These are phyloP conservation scores for Limnanthes douglasii DNA, from an alignment of 345 rosid genomes.

Conservation along the genomic window DNA sequence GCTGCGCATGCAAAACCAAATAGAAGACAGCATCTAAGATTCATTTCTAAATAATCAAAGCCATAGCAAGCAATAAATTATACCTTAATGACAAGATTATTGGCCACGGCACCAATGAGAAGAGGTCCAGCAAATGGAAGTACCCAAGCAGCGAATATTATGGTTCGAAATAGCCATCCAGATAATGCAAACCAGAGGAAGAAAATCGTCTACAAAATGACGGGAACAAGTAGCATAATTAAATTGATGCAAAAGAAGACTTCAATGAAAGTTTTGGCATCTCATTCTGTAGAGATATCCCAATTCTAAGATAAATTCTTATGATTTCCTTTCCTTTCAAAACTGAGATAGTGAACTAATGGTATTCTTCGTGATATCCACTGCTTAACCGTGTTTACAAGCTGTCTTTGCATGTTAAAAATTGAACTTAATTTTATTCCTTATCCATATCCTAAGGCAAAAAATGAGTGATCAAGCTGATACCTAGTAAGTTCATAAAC, in stretches of 20 bases:
- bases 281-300: too few relatives aligned
- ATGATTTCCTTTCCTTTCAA: too few relatives aligned
- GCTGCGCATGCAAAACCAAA: background rate
- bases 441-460: too few relatives aligned
- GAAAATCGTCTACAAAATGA: constrained; percentile 44
- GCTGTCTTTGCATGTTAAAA: too few relatives aligned
- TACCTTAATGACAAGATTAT: constrained; percentile 85
- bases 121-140: constrained; percentile 92
- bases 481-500: too few relatives aligned
- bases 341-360: too few relatives aligned
- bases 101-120: constrained; percentile 86
- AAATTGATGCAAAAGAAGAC: background rate
- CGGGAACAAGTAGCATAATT: constrained; percentile 2
- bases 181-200: constrained; percentile 91
- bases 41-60: background rate
- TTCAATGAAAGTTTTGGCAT: too few relatives aligned
- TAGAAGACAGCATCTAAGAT: background rate
- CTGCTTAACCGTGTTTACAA: too few relatives aligned
- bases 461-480: too few relatives aligned
- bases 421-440: too few relatives aligned
- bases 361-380: too few relatives aligned
- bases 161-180: constrained; percentile 84
- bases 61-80: background rate
- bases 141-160: constrained; percentile 60
- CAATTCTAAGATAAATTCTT: too few relatives aligned